Conservation (phyloP, 768 basidiomycete species). For the Amanita subjunquillea region DNA sequence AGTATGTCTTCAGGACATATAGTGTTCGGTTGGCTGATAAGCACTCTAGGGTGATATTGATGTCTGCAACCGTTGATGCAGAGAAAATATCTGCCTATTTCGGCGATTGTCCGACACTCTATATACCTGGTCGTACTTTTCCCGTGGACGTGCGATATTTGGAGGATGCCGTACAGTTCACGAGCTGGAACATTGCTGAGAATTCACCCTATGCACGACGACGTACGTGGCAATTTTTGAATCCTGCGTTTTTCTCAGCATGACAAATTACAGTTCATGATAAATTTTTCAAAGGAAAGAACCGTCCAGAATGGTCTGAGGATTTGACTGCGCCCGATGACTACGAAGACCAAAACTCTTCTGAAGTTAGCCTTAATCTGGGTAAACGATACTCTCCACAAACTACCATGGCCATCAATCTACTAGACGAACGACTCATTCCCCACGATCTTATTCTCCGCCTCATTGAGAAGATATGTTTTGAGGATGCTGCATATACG, state of each 20-base stretch:
- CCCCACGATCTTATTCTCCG: conserved; percentile 86
- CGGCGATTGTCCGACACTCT: conserved; percentile 73
- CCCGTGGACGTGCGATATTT: conserved; percentile 81
- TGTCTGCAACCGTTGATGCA: conserved; percentile 94
- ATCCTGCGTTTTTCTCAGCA: conserved; percentile 1
- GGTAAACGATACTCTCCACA: conserved; percentile 74
- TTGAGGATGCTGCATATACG: conserved; percentile 40
- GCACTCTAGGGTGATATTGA: conserved; percentile 67
- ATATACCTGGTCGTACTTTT: conserved; percentile 91
- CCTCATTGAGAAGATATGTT: conserved; percentile 77
- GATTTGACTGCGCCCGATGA: conserved; percentile 50
- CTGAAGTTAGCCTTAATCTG: conserved; percentile 34
- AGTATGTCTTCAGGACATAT: conserved; percentile 31
- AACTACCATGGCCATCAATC: conserved; percentile 71
- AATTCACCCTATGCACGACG: conserved; percentile 73
- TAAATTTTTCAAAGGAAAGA: conserved; percentile 54
- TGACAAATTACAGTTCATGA: conserved; percentile 35
- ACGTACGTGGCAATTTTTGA: conserved; percentile 28
- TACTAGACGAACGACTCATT: conserved; percentile 80
- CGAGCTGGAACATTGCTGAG: conserved; percentile 70
- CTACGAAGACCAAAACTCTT: conserved; percentile 48
- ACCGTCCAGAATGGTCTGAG: conserved; percentile 70
- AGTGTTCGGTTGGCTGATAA: not conserved
- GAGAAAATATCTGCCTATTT: conserved; percentile 86
- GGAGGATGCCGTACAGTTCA: conserved; percentile 84